These are phyloP conservation scores for Trichoderma koningii DNA, from an alignment of 2,329 filamentous ascomycete species.

Conservation along the genomic window DNA sequence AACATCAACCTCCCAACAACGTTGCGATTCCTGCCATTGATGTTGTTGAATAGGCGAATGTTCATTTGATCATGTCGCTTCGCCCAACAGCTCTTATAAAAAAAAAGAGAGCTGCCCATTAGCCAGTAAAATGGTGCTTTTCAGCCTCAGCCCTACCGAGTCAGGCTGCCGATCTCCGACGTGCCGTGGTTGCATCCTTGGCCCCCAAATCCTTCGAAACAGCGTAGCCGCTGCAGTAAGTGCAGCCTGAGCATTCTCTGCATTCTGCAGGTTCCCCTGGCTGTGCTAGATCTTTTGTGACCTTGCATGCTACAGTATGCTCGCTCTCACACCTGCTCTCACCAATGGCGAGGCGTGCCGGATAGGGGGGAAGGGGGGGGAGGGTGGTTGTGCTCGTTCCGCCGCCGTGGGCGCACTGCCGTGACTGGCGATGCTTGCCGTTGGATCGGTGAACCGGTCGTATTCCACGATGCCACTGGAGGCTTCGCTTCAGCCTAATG, in stretches of 20 bases:
- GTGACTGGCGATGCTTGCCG: not conserved
- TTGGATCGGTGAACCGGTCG: slow-evolving; percentile 20
- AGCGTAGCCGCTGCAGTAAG: slow-evolving; percentile 19
- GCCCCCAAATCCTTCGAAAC: slow-evolving; percentile 25
- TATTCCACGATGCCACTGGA: slow-evolving; percentile 11
- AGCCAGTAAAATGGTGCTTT: slow-evolving; percentile 25
- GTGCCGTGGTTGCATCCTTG: slow-evolving; percentile 27
- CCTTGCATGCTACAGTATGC: slow-evolving; percentile 17
- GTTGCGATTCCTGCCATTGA: not conserved
- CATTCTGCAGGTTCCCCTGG: not conserved
- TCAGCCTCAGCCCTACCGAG: slow-evolving; percentile 26
- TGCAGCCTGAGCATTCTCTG: not conserved
- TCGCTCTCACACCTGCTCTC: not conserved
- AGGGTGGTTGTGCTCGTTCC: not conserved
- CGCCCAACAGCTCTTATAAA: not conserved
- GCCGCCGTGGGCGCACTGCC: slow-evolving; percentile 6
- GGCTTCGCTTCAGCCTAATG: slow-evolving; percentile 1
- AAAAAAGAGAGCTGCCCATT: not conserved
- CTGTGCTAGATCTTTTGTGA: slow-evolving; percentile 20
- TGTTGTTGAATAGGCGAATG: not conserved
- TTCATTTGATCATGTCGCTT: not conserved
- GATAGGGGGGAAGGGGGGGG: not conserved
- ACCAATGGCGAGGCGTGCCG: slow-evolving; percentile 24
- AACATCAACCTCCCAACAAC: not conserved
- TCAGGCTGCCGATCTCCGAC: slow-evolving; percentile 27